Conservation (phyloP, 495 filamentous ascomycete genomes). For the Xylaria flabelliformis region DNA sequence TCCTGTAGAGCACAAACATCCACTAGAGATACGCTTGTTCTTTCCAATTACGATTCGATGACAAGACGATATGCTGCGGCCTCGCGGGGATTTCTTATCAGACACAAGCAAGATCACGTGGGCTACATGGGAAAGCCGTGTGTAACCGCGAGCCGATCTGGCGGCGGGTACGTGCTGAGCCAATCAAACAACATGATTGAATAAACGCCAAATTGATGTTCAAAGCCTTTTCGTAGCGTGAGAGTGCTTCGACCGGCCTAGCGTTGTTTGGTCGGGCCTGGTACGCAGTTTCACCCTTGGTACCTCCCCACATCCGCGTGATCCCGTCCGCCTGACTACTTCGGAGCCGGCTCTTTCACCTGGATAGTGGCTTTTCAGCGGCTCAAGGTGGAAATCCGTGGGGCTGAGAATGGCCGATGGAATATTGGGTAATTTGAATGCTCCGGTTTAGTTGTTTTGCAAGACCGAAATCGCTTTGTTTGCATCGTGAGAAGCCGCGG, state of each 20-base stretch:
- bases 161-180: slow-evolving; percentile 30
- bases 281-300: slow-evolving; percentile 5
- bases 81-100: slow-evolving; percentile 38
- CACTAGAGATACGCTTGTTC: slow-evolving; percentile 28
- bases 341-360: neutral
- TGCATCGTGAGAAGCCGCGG: neutral
- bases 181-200: slow-evolving; percentile 33
- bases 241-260: slow-evolving; percentile 11
- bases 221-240: slow-evolving; percentile 2
- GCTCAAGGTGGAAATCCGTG: slow-evolving; percentile 26
- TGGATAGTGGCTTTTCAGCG: slow-evolving; percentile 14
- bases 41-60: slow-evolving; percentile 42
- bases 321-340: slow-evolving; percentile 1
- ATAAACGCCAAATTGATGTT: slow-evolving; percentile 30
- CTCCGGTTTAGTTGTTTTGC: neutral
- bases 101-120: slow-evolving; percentile 36
- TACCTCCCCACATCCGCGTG: slow-evolving; percentile 16
- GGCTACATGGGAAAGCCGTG: slow-evolving; percentile 35
- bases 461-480: slow-evolving; percentile 18
- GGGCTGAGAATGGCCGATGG: slow-evolving; percentile 6
- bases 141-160: slow-evolving; percentile 32
- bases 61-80: slow-evolving; percentile 34
- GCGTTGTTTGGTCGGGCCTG: neutral
- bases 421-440: slow-evolving; percentile 2
- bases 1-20: slow-evolving; percentile 30